phyloP scores from a whole-genome alignment of 345 rosid species.

The Citrus australasica region DNA sequence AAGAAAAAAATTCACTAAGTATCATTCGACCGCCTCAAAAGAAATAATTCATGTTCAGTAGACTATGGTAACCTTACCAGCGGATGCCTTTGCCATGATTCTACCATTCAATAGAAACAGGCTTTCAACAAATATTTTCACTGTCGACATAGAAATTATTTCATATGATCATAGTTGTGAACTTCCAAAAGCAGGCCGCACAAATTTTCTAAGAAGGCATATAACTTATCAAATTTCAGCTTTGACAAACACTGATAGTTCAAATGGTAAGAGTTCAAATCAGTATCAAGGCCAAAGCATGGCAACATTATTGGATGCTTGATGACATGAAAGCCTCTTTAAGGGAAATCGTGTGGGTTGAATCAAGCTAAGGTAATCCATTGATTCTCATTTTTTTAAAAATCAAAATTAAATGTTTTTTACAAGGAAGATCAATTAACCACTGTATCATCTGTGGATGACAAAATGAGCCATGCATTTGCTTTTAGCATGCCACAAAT shows the following conservation, averaged over 20 bases:
- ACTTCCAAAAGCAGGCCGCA: background rate
- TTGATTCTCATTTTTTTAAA: no score
- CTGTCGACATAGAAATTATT: background rate
- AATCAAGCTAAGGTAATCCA: background rate
- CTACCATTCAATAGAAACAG: background rate
- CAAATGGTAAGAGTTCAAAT: no score
- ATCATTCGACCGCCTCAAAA: background rate
- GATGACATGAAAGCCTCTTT: background rate
- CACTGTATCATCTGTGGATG: background rate
- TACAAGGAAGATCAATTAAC: background rate
- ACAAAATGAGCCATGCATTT: background rate
- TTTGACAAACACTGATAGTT: no score
- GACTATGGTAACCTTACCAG: background rate
- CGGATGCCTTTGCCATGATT: background rate
- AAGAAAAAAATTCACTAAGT: background rate
- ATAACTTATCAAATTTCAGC: background rate
- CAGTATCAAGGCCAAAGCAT: no score
- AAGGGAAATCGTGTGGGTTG: no score
- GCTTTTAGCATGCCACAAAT: no score
- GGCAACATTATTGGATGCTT: background rate
- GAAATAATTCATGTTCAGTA: no score
- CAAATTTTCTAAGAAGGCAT: background rate
- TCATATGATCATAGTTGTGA: background rate
- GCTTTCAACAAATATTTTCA: background rate
- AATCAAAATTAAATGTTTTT: background rate